Percentiles rank a stretch among this genome's conserved stretches.
phyloP scores from a whole-genome alignment of 768 basidiomycete species.

The Hortiboletus campestris region DNA sequence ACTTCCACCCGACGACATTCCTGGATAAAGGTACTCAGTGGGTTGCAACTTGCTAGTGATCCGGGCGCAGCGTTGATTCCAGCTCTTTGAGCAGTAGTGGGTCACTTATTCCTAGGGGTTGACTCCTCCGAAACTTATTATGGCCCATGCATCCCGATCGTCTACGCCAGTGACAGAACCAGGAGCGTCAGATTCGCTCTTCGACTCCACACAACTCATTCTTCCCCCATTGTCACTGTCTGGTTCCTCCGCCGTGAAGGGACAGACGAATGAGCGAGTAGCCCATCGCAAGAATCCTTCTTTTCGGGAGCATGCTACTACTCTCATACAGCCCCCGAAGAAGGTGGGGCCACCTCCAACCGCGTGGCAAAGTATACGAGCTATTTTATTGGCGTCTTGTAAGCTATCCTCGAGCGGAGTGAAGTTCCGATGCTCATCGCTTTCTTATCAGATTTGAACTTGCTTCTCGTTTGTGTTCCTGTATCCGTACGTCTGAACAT shows the following conservation, averaged over 20 bases:
- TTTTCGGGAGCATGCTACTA: constrained; percentile 22
- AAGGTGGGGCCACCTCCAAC: constrained; percentile 43
- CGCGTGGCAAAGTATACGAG: constrained; percentile 43
- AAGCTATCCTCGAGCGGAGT: constrained; percentile 11
- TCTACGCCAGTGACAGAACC: constrained; percentile 10
- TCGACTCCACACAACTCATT: constrained; percentile 1
- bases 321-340: constrained; percentile 37
- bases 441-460: constrained; percentile 53
- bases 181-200: background rate
- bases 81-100: background rate
- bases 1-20: background rate
- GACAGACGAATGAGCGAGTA: background rate
- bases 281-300: constrained; percentile 1
- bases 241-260: constrained; percentile 11
- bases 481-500: constrained; percentile 47
- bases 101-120: background rate
- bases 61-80: background rate
- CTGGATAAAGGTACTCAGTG: constrained; percentile 3
- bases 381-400: constrained; percentile 61
- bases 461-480: constrained; percentile 68
- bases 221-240: background rate
- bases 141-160: constrained; percentile 11
- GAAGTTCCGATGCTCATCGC: background rate
- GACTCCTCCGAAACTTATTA: constrained; percentile 8
- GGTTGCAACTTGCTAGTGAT: background rate